phyloP scores from a whole-genome alignment of 2,329 filamentous ascomycete genomes.

The Akanthomyces muscarius region DNA sequence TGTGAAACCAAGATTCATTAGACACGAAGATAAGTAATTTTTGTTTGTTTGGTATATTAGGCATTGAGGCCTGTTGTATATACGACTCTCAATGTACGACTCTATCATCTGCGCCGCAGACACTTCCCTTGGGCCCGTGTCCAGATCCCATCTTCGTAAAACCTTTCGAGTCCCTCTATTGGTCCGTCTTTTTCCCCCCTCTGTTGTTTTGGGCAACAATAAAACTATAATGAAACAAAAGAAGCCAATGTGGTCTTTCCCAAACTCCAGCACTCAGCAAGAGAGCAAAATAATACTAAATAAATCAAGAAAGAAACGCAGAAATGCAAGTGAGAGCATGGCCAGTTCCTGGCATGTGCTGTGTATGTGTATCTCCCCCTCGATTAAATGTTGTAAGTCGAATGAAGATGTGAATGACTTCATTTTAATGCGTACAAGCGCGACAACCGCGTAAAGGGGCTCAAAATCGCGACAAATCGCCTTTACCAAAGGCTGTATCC shows the following conservation, averaged over 20 bases:
- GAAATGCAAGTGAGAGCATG: conserved; percentile 10
- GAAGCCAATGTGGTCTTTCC: conserved; percentile 1
- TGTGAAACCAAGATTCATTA: no score
- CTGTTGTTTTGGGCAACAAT: neutral
- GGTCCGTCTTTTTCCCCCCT: neutral
- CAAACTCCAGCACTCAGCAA: conserved; percentile 11
- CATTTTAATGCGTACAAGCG: neutral
- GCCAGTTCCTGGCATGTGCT: neutral
- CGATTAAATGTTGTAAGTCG: neutral
- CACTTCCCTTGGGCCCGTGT: neutral
- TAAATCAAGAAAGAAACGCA: conserved; percentile 7
- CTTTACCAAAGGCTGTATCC: conserved; percentile 61
- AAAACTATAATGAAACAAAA: neutral
- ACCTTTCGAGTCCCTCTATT: neutral
- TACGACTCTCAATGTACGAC: conserved; percentile 13
- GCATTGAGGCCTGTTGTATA: conserved; percentile 8
- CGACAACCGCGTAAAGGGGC: neutral
- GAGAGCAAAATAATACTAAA: neutral
- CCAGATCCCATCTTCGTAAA: conserved; percentile 1
- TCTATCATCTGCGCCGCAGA: conserved; percentile 9
- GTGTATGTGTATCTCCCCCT: neutral
- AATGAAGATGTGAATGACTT: neutral
- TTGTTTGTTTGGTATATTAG: neutral
- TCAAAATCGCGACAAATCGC: neutral
- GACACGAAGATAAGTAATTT: neutral